Percentiles rank a stretch among this genome's conserved stretches.
Conservation (phyloP, 148 eudicot species). For the Amaranthus hypochondriacus region DNA sequence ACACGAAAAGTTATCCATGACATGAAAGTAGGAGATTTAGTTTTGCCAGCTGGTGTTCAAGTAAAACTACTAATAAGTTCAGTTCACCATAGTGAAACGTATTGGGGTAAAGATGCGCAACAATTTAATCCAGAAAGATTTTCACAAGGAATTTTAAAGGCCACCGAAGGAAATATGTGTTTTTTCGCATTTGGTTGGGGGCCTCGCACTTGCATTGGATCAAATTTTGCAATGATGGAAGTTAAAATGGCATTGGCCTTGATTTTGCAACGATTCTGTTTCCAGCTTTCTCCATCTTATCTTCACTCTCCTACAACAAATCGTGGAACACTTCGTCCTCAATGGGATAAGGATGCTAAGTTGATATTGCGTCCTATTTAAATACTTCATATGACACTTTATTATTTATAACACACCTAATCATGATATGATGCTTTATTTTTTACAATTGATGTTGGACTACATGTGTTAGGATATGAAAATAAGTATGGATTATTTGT, state of each 20-base stretch:
- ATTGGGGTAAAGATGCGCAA: conserved; percentile 40
- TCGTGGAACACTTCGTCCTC: conserved; percentile 34
- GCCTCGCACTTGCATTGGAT: conserved; percentile 38
- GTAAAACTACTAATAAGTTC: conserved; percentile 10
- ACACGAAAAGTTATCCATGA: conserved; percentile 12
- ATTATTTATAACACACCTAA: too few relatives aligned
- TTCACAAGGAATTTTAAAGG: conserved; percentile 30
- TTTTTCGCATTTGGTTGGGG: conserved; percentile 41
- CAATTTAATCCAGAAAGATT: conserved; percentile 39
- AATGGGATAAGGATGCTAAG: conserved; percentile 35
- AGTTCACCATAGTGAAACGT: conserved; percentile 20
- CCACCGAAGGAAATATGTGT: conserved; percentile 16
- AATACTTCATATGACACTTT: not conserved
- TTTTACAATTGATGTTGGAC: too few relatives aligned
- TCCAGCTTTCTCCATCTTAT: conserved; percentile 36
- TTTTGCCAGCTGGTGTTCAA: conserved; percentile 22
- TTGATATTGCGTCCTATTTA: conserved; percentile 16
- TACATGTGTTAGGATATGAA: too few relatives aligned
- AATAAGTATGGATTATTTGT: too few relatives aligned
- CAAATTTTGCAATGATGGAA: conserved; percentile 35
- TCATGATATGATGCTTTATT: too few relatives aligned
- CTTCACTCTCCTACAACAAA: conserved; percentile 28
- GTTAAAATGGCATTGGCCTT: conserved; percentile 32
- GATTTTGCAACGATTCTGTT: conserved; percentile 28
- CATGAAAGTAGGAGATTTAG: conserved; percentile 16